phyloP scores from a whole-genome alignment of 768 basidiomycete genomes.

The Termitomyces sp. region DNA sequence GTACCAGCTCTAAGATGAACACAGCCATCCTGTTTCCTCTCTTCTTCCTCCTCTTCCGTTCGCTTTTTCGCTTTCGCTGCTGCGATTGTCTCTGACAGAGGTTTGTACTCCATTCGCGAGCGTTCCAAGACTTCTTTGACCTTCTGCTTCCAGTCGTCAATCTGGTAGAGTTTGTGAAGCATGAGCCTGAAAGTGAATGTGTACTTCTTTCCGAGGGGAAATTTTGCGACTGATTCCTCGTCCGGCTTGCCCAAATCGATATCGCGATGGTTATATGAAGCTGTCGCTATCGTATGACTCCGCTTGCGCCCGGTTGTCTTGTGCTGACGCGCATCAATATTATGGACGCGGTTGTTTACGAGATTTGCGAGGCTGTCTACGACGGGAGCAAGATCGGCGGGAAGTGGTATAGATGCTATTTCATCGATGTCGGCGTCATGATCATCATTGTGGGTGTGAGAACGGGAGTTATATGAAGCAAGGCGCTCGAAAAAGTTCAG shows the following conservation, averaged over 20 bases:
- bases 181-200: slow-evolving; percentile 64
- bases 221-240: slow-evolving; percentile 29
- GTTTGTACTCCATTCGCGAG: slow-evolving; percentile 52
- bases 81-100: slow-evolving; percentile 36
- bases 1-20: slow-evolving; percentile 23
- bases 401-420: slow-evolving; percentile 16
- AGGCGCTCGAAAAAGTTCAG: slow-evolving; percentile 51
- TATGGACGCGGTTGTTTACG: slow-evolving; percentile 12
- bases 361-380: slow-evolving; percentile 26
- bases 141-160: slow-evolving; percentile 54
- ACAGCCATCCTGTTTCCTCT: slow-evolving; percentile 9
- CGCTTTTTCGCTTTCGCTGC: slow-evolving; percentile 5
- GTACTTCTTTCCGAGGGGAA: slow-evolving; percentile 41
- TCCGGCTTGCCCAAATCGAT: slow-evolving; percentile 16
- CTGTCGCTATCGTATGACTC: slow-evolving; percentile 21
- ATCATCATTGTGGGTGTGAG: slow-evolving; percentile 21
- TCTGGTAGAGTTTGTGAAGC: slow-evolving; percentile 59
- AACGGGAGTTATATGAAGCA: slow-evolving; percentile 35
- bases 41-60: not conserved
- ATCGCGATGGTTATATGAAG: slow-evolving; percentile 4
- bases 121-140: slow-evolving; percentile 47
- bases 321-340: not conserved
- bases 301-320: slow-evolving; percentile 12
- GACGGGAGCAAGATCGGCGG: slow-evolving; percentile 32
- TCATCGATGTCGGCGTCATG: slow-evolving; percentile 20